Evolutionary conservation across 129 eudicot species (phyloP).

Genomic region (carrot (Daucus carota)): DH1_v3.0 NC_030388.2:22839501-22840000

Average conservation of each 20-base stretch:
- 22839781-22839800: background rate
- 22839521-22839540: constrained; percentile 53
- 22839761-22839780: background rate
- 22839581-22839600: constrained; percentile 90
- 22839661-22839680: background rate
- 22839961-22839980: background rate
- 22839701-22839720: background rate
- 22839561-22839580: constrained; percentile 93
- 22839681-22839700: background rate
- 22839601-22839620: constrained; percentile 88
- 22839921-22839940: background rate
- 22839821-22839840: background rate
- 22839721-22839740: background rate
- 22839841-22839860: background rate
- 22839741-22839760: background rate
- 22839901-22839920: background rate
- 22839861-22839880: background rate
- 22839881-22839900: background rate
- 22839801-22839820: too few relatives aligned
- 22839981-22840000: background rate
- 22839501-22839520: constrained; percentile 53
- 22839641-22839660: background rate
- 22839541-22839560: constrained; percentile 69
- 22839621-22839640: constrained; percentile 86
- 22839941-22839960: background rate